Conservation (phyloP, 441 rosid genomes). For the Pelargonium fulgidum region DNA sequence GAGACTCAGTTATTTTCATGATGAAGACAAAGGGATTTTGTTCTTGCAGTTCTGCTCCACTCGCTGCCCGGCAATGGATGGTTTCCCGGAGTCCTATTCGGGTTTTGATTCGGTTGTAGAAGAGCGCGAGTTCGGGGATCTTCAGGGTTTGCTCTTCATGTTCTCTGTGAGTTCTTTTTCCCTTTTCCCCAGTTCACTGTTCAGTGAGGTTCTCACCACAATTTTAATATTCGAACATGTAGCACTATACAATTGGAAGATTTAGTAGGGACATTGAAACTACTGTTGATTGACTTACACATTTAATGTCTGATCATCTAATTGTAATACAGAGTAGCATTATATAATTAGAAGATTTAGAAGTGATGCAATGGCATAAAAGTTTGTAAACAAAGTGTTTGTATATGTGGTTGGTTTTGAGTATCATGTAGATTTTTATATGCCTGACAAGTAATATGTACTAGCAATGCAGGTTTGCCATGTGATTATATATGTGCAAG, state of each 20-base stretch:
- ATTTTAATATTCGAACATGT: no score
- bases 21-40: constrained; percentile 56
- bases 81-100: constrained; percentile 22
- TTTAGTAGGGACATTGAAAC: no score
- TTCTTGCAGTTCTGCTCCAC: constrained; percentile 60
- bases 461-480: constrained; percentile 82
- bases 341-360: no score
- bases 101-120: constrained; percentile 39
- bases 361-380: no score
- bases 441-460: constrained; percentile 25
- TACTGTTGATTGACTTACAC: no score
- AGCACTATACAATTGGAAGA: no score
- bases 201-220: background rate
- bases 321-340: no score
- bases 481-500: constrained; percentile 53
- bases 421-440: background rate
- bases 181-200: background rate
- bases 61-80: constrained; percentile 38
- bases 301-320: no score
- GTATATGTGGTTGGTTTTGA: no score
- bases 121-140: constrained; percentile 63
- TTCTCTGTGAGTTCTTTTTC: constrained; percentile 58
- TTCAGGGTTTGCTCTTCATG: constrained; percentile 79
- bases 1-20: constrained; percentile 60
- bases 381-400: no score